Evolutionary conservation across 805 yeast genomes (phyloP).

Genomic region (Nakazawaea wyomingensis): DNA sequence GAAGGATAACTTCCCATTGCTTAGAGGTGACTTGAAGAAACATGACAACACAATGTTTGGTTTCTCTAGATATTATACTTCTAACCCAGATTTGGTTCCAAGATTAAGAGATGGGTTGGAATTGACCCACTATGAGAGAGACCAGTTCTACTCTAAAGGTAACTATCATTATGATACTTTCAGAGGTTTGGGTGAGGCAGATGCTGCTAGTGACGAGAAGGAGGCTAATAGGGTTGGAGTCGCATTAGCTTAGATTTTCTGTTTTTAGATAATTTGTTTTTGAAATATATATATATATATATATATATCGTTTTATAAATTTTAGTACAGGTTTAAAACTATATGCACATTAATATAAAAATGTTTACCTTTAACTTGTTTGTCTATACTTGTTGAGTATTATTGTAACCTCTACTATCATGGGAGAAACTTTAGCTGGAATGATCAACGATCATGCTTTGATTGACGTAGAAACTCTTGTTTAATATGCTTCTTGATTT

Average conservation of each 20-base stretch:
- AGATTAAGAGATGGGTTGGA: slow-evolving; percentile 28
- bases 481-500: too few relatives aligned
- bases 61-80: slow-evolving; percentile 28
- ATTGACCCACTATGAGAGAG: slow-evolving; percentile 34
- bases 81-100: slow-evolving; percentile 36
- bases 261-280: too few relatives aligned
- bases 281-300: too few relatives aligned
- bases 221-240: neutral
- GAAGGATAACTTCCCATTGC: slow-evolving; percentile 19
- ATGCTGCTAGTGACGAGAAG: neutral
- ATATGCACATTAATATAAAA: too few relatives aligned
- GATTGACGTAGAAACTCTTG: too few relatives aligned
- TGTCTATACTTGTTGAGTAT: too few relatives aligned
- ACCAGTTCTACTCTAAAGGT: slow-evolving; percentile 30
- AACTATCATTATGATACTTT: slow-evolving; percentile 31
- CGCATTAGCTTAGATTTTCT: neutral
- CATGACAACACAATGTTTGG: slow-evolving; percentile 40
- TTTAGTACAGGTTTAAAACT: too few relatives aligned
- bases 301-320: too few relatives aligned
- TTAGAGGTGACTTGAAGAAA: slow-evolving; percentile 18
- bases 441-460: too few relatives aligned
- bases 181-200: slow-evolving; percentile 19
- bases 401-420: too few relatives aligned
- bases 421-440: too few relatives aligned
- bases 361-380: too few relatives aligned